phyloP scores from a whole-genome alignment of 495 filamentous ascomycete genomes.

The Entonaema liquescens region DNA sequence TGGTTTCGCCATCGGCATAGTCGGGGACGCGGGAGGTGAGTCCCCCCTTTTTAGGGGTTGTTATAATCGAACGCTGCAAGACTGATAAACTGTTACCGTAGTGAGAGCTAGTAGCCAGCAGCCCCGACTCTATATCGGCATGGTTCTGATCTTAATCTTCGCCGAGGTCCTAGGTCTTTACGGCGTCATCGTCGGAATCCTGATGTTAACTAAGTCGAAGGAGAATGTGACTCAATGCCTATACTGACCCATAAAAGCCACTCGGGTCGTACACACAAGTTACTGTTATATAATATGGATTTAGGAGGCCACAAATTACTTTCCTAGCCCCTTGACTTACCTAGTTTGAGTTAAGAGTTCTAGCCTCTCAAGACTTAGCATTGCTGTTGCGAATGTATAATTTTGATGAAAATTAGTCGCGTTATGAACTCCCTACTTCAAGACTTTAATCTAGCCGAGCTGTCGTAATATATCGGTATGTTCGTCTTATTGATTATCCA shows the following conservation, averaged over 20 bases:
- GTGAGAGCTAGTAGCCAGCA: slow-evolving; percentile 89
- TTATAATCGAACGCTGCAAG: background rate
- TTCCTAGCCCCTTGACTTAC: background rate
- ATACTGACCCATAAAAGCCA: slow-evolving; percentile 31
- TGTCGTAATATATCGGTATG: slow-evolving; percentile 23
- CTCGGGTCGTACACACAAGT: background rate
- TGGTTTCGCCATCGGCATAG: slow-evolving; percentile 92
- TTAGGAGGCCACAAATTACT: slow-evolving; percentile 4
- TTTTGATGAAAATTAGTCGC: slow-evolving; percentile 1
- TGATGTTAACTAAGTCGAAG: slow-evolving; percentile 53
- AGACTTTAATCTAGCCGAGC: background rate
- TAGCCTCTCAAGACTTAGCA: background rate
- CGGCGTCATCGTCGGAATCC: slow-evolving; percentile 53
- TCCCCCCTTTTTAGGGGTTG: slow-evolving; percentile 1
- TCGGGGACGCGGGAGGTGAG: slow-evolving; percentile 79
- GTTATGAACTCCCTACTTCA: slow-evolving; percentile 2
- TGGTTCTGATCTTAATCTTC: slow-evolving; percentile 95
- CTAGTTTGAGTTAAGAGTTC: background rate
- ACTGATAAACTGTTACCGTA: slow-evolving; percentile 14
- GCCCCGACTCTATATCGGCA: slow-evolving; percentile 87
- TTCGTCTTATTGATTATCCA: slow-evolving; percentile 42
- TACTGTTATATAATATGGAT: background rate
- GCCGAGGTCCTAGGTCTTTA: slow-evolving; percentile 88
- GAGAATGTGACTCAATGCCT: slow-evolving; percentile 47
- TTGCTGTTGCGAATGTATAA: slow-evolving; percentile 4